Conservation (phyloP, 2,329 filamentous ascomycete genomes). For the Penicillium psychrosexuale region DNA sequence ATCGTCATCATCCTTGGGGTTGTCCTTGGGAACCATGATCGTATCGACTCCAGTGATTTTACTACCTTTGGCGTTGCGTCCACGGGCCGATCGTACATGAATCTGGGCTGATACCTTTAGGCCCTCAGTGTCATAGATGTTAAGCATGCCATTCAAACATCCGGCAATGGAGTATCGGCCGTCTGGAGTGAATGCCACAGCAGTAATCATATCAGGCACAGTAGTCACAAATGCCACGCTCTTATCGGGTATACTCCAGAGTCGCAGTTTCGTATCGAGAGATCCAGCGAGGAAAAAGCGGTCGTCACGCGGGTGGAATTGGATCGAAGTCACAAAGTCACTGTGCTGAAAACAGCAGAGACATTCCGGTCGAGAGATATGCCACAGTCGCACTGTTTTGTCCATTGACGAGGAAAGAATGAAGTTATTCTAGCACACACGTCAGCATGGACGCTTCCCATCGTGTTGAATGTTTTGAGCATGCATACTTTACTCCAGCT, state of each 20-base stretch:
- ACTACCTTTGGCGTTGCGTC: constrained; percentile 91
- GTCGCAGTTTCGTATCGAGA: constrained; percentile 77
- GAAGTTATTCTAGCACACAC: constrained; percentile 71
- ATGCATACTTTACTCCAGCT: constrained; percentile 82
- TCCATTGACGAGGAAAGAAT: constrained; percentile 95
- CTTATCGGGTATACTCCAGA: constrained; percentile 98
- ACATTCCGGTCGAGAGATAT: constrained; percentile 78
- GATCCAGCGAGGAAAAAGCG: constrained; percentile 95
- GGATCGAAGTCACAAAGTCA: constrained; percentile 91
- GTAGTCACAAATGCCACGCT: constrained; percentile 78
- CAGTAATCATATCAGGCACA: constrained; percentile 83
- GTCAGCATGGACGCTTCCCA: not conserved
- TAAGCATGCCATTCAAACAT: constrained; percentile 76
- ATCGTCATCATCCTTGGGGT: constrained; percentile 52
- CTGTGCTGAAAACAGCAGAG: constrained; percentile 91
- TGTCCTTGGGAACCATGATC: constrained; percentile 56
- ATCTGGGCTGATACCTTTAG: constrained; percentile 80
- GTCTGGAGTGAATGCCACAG: constrained; percentile 89
- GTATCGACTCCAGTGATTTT: constrained; percentile 95
- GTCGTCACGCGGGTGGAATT: constrained; percentile 92
- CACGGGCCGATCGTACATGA: constrained; percentile 86
- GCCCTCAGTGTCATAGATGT: constrained; percentile 90
- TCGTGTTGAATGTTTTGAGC: not conserved
- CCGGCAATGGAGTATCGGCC: constrained; percentile 88
- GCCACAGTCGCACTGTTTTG: constrained; percentile 93